Base-by-base conservation (phyloP, 1,284 basidiomycete genomes). In the Bjerkandera adusta region DNA sequence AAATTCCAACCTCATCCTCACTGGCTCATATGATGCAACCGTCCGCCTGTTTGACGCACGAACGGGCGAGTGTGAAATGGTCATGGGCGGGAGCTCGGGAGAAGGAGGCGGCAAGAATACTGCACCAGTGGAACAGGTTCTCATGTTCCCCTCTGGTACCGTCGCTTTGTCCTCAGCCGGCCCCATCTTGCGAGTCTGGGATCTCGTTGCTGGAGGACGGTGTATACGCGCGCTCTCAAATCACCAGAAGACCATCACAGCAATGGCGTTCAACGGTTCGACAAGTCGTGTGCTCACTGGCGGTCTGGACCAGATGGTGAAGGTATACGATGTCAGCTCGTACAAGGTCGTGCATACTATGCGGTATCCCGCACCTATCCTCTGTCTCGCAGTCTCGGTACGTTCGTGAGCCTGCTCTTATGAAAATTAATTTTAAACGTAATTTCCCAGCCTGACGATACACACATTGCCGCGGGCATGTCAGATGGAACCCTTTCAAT, bases 311-410 rank as follows among this genome's bases (percentile, higher is more conserved):
- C 93, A 95, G 56, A 89, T 99, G 83, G 92, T 99, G 49, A 99
- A 99, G 70, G 94, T 98, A 18, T 99, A 99, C 70, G 95, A 99
- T 63, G 85, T 96, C 39, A 84, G 89, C 60, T 86, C 87, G 30
- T 96, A 95, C 74, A 89, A 90, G 59, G 97, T 99, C 24, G 87
- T 96, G 7, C 97, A 99, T 65, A 98, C 97, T 1, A 99, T 99
- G 93, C 87, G 96, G 34, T 99, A 99, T 66, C 92, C 95, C 3
- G 91, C 94, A 1, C 93, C 95, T 1, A 72, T 99, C 3, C 74
- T 99, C 4, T 92, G 85, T 59, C 72, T 99, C 36, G 94, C 92
- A n/a, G 75, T 92, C 50, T 98, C 90, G 50, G 92, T 91, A 61
- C 61, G 82, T 72, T 12, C 26, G 13, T 27, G 47, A 32, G 39